phyloP scores from a whole-genome alignment of 805 yeast species.

The Metschnikowia rubicola region DNA sequence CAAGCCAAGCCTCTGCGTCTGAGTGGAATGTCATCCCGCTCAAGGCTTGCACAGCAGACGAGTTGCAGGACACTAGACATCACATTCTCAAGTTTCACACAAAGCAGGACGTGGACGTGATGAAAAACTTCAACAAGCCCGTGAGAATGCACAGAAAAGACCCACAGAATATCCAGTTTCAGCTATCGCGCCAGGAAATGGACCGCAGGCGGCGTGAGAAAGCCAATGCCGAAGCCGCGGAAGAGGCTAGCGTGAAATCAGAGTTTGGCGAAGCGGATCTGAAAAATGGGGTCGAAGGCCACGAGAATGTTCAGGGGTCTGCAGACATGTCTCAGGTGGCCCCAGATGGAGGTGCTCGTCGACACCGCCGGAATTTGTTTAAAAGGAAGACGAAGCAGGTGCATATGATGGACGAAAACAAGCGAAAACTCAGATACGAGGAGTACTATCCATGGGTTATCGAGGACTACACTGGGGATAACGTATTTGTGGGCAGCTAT shows the following conservation, averaged over 20 bases:
- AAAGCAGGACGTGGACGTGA: slow-evolving; percentile 67
- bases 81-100: slow-evolving; percentile 82
- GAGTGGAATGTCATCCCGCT: slow-evolving; percentile 57
- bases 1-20: slow-evolving; percentile 12
- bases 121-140: slow-evolving; percentile 70
- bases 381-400: slow-evolving; percentile 85
- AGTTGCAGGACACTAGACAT: slow-evolving; percentile 66
- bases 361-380: slow-evolving; percentile 49
- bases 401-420: slow-evolving; percentile 74
- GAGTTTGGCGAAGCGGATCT: slow-evolving; percentile 12
- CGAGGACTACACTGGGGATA: slow-evolving; percentile 92
- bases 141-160: slow-evolving; percentile 89
- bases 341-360: slow-evolving; percentile 88
- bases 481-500: slow-evolving; percentile 93
- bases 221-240: slow-evolving; percentile 22
- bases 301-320: slow-evolving; percentile 20
- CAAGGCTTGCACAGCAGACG: slow-evolving; percentile 69
- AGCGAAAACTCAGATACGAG: slow-evolving; percentile 83
- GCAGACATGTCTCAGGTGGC: slow-evolving; percentile 69
- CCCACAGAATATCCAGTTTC: slow-evolving; percentile 86
- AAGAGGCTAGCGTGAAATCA: slow-evolving; percentile 12
- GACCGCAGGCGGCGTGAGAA: slow-evolving; percentile 48
- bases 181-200: slow-evolving; percentile 72
- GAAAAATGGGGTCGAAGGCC: slow-evolving; percentile 13
- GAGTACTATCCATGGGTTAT: slow-evolving; percentile 98